Evolutionary conservation across 2,329 filamentous ascomycete genomes (phyloP), one percentile per base, ranked within the genome.

Genomic region (Talaromyces sp.): DNA sequence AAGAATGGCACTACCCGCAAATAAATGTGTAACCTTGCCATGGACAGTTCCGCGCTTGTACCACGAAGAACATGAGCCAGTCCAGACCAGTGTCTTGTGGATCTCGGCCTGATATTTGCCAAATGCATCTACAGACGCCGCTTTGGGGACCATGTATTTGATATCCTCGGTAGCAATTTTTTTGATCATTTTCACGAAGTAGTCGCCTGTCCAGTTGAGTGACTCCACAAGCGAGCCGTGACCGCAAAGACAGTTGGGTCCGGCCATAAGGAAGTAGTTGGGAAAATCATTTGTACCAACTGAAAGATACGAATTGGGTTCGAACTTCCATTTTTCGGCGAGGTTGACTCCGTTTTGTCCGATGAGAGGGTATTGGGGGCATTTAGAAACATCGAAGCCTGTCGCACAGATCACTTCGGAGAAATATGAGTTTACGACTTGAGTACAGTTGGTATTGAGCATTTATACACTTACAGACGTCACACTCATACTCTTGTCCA

Each of bases 241-340:
- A 1, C 73, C 73, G 39, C 69, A 70, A 13, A 71, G 71, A 11
- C 68, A 69, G n/a, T 73, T 73, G 0, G 74, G 74, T 0, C 74
- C 74, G 14, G 52, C 33, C 27, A 57, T 35, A 11, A 71, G 74
- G 62, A 75, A 76, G 64, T 76, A 83, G 69, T 83, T 83, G 24
- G 82, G 82, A 68, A 83, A 81, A 2, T 78, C 75, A 0, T 80
- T 75, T 4, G 78, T 79, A 0, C 78, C 78, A 13, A 83, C 68
- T 10, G 80, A 80, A 1, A 84, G 69, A 71, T 85, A 85, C 3
- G 75, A 76, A 37, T 75, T 73, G 14, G 78, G 72, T 24, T 75
- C 73, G 24, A 75, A 69, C 10, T 73, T 72, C 82, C 81, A 84
- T 27, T 78, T 73, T 60, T 82, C 79, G 41, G 79, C 76, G 9